Evolutionary conservation across 1,139 yeast genomes (phyloP).

Genomic region (Lodderomyces parapsilosis): DNA sequence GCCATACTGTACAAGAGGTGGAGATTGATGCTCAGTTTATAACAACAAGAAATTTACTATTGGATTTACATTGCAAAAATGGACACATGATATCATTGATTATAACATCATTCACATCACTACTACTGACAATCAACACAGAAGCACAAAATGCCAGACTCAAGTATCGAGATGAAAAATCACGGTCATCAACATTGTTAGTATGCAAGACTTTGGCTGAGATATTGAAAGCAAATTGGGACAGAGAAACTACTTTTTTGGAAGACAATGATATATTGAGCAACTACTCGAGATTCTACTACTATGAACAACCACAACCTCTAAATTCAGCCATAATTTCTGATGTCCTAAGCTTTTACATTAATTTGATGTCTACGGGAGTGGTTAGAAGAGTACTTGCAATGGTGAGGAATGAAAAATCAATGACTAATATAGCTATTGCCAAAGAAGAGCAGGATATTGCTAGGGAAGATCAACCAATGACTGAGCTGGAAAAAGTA

Average conservation of each 20-base stretch:
- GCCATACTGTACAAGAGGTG: conserved; percentile 41
- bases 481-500: conserved; percentile 11
- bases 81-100: conserved; percentile 16
- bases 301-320: conserved; percentile 23
- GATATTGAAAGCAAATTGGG: conserved; percentile 32
- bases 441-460: conserved; percentile 12
- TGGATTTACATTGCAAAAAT: conserved; percentile 20
- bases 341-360: conserved; percentile 21
- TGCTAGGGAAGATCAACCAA: conserved; percentile 12
- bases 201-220: conserved; percentile 33
- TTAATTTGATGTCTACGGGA: conserved; percentile 23
- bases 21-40: conserved; percentile 43
- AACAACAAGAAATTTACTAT: conserved; percentile 30
- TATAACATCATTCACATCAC: conserved; percentile 13
- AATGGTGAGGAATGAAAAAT: conserved; percentile 21
- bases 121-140: conserved; percentile 26
- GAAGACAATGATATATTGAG: conserved; percentile 19
- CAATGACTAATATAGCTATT: conserved; percentile 11
- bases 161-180: conserved; percentile 32
- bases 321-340: conserved; percentile 17
- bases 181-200: conserved; percentile 33
- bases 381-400: conserved; percentile 21
- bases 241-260: conserved; percentile 15
- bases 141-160: conserved; percentile 28
- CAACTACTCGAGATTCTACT: conserved; percentile 23